Percentiles rank a stretch among this genome's conserved stretches.
These are phyloP conservation scores for Aspergillus hancockii DNA, from an alignment of 495 filamentous ascomycete genomes.

Conservation along the genomic window DNA sequence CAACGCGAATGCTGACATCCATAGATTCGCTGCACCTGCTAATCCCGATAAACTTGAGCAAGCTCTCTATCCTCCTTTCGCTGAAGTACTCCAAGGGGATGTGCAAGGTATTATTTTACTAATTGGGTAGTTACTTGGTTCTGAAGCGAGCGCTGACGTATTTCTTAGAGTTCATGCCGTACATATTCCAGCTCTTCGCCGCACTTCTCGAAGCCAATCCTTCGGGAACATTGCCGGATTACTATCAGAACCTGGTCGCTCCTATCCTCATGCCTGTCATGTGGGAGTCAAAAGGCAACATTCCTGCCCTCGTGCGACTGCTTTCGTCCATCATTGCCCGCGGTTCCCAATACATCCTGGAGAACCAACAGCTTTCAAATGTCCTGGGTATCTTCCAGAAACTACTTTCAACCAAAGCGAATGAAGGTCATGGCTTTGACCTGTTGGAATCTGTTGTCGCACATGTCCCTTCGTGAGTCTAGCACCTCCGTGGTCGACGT, in stretches of 20 bases:
- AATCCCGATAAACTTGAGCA: slow-evolving; percentile 74
- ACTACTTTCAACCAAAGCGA: slow-evolving; percentile 69
- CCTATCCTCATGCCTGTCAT: slow-evolving; percentile 72
- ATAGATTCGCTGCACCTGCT: slow-evolving; percentile 65
- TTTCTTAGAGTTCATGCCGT: slow-evolving; percentile 83
- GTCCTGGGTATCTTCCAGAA: slow-evolving; percentile 92
- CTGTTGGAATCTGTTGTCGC: slow-evolving; percentile 77
- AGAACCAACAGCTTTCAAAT: slow-evolving; percentile 74
- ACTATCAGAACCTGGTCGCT: slow-evolving; percentile 73
- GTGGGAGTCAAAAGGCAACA: slow-evolving; percentile 91
- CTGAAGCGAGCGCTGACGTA: slow-evolving; percentile 14
- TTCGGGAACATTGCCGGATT: slow-evolving; percentile 66
- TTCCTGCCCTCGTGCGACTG: slow-evolving; percentile 83
- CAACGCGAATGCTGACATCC: slow-evolving; percentile 12
- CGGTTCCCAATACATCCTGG: slow-evolving; percentile 66
- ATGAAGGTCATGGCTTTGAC: slow-evolving; percentile 83
- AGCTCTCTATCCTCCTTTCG: slow-evolving; percentile 75
- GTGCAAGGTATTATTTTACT: slow-evolving; percentile 60
- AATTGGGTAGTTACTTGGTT: not conserved
- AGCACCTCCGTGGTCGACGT: not conserved
- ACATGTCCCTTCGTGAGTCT: slow-evolving; percentile 66
- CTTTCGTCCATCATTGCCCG: slow-evolving; percentile 82
- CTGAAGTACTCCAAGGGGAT: slow-evolving; percentile 71
- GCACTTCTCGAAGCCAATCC: slow-evolving; percentile 84
- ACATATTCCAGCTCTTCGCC: slow-evolving; percentile 93